Conservation (phyloP, 2,329 filamentous ascomycete genomes). For the Davidsoniella eucalypti region DNA sequence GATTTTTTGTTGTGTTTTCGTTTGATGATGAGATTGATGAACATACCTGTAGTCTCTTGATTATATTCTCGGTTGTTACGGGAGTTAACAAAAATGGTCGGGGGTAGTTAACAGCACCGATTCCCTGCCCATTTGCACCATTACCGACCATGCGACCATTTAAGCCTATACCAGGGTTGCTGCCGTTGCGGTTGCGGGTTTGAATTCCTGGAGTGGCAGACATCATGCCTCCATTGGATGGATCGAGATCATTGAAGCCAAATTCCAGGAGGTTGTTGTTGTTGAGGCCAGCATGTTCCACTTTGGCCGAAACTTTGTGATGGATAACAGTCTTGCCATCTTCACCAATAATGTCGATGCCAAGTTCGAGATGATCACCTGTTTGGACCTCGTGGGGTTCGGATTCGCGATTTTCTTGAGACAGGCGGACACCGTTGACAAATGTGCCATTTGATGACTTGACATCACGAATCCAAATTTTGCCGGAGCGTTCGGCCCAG, state of each 20-base stretch:
- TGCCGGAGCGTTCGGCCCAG: conserved; percentile 70
- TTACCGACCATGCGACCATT: conserved; percentile 45
- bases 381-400: conserved; percentile 88
- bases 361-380: conserved; percentile 80
- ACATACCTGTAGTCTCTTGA: conserved; percentile 70
- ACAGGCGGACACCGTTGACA: conserved; percentile 80
- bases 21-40: not conserved
- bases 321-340: conserved; percentile 98
- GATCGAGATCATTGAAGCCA: conserved; percentile 83
- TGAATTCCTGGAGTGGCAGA: conserved; percentile 52
- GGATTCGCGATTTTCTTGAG: conserved; percentile 87
- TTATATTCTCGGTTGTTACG: conserved; percentile 84
- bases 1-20: not conserved
- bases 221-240: conserved; percentile 57
- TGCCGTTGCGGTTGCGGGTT: conserved; percentile 52
- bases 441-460: conserved; percentile 99
- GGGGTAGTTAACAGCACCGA: conserved; percentile 51
- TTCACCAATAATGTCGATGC: conserved; percentile 96
- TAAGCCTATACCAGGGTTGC: conserved; percentile 44
- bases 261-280: conserved; percentile 68
- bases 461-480: conserved; percentile 91
- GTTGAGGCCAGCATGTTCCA: conserved; percentile 83
- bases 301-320: conserved; percentile 92
- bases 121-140: conserved; percentile 31
- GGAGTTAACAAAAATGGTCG: conserved; percentile 76